Evolutionary conservation across 371 early-diverging fungal genomes (phyloP).

Genomic region (Mucor velutinosus): DNA sequence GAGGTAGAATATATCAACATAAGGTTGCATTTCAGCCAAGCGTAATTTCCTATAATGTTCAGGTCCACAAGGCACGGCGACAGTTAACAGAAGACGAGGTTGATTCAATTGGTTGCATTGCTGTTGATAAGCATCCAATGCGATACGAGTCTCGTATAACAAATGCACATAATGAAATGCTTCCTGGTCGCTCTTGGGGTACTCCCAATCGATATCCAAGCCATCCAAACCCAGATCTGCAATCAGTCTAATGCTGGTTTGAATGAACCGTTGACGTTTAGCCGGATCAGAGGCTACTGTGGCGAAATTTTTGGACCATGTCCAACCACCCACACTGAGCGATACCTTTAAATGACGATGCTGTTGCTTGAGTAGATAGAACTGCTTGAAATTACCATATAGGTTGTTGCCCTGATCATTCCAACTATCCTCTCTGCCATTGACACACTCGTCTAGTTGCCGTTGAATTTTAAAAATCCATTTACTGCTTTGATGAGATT

Average conservation of each 20-base stretch:
- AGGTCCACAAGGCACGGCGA: constrained; percentile 75
- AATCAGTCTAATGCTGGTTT: constrained; percentile 59
- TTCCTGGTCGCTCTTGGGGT: constrained; percentile 76
- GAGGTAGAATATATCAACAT: constrained; percentile 73
- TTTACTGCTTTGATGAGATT: not conserved
- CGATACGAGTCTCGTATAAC: constrained; percentile 66
- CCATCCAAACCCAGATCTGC: constrained; percentile 60
- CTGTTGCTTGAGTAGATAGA: constrained; percentile 74
- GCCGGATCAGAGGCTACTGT: constrained; percentile 62
- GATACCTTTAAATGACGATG: constrained; percentile 69
- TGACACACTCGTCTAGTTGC: constrained; percentile 35
- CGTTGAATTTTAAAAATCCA: not conserved
- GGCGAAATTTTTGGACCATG: constrained; percentile 84
- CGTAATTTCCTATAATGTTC: constrained; percentile 59
- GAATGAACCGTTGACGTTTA: constrained; percentile 64
- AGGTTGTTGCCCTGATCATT: constrained; percentile 65
- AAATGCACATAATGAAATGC: constrained; percentile 75
- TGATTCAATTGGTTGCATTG: constrained; percentile 41
- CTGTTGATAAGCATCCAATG: constrained; percentile 55
- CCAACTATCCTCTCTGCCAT: constrained; percentile 62
- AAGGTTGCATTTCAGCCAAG: constrained; percentile 62
- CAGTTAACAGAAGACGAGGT: constrained; percentile 62
- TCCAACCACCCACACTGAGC: constrained; percentile 90
- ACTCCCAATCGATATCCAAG: constrained; percentile 87
- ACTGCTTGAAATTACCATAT: constrained; percentile 82